A percentile compares a stretch with the other conserved stretches of the same genome.
phyloP scores from a whole-genome alignment of 225 moss, liverwort and hornwort genomes.

The Polytrichum formosum region DNA sequence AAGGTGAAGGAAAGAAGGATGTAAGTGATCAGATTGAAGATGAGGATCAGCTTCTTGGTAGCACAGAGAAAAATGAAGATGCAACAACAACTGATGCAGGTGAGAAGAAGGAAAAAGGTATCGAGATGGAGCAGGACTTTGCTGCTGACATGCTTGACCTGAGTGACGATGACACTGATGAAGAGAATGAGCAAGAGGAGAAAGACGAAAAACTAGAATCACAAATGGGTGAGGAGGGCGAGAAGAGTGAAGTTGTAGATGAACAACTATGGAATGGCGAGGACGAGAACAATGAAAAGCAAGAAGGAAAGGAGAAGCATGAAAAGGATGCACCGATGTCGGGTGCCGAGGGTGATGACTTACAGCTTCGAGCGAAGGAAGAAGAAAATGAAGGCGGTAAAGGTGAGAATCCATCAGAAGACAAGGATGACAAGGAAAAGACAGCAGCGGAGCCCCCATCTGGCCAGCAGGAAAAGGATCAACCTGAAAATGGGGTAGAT shows the following conservation, averaged over 20 bases:
- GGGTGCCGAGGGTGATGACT: slow-evolving; percentile 71
- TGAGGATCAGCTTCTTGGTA: slow-evolving; percentile 89
- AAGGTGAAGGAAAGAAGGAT: slow-evolving; percentile 94
- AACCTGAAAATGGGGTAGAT: slow-evolving; percentile 37
- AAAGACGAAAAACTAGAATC: slow-evolving; percentile 76
- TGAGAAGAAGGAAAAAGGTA: slow-evolving; percentile 77
- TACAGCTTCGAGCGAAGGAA: slow-evolving; percentile 82
- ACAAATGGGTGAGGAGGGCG: slow-evolving; percentile 85
- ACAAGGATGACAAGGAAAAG: slow-evolving; percentile 25
- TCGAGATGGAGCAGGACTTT: slow-evolving; percentile 98
- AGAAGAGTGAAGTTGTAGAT: slow-evolving; percentile 79
- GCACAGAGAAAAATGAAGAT: slow-evolving; percentile 73
- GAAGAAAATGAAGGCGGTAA: slow-evolving; percentile 34
- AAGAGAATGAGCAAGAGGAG: slow-evolving; percentile 61
- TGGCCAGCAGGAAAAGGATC: slow-evolving; percentile 28
- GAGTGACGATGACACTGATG: slow-evolving; percentile 79
- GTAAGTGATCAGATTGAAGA: slow-evolving; percentile 99
- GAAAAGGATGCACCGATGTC: slow-evolving; percentile 78
- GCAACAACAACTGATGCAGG: slow-evolving; percentile 36
- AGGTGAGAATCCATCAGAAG: slow-evolving; percentile 36
- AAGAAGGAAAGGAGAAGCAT: slow-evolving; percentile 76
- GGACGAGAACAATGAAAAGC: slow-evolving; percentile 56
- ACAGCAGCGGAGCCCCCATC: slow-evolving; percentile 21
- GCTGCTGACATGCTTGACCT: slow-evolving; percentile 84
- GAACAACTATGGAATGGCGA: slow-evolving; percentile 90